Base-by-base conservation (phyloP, 192 early-diverging fungal species). In the Coemansia sp. region DNA sequence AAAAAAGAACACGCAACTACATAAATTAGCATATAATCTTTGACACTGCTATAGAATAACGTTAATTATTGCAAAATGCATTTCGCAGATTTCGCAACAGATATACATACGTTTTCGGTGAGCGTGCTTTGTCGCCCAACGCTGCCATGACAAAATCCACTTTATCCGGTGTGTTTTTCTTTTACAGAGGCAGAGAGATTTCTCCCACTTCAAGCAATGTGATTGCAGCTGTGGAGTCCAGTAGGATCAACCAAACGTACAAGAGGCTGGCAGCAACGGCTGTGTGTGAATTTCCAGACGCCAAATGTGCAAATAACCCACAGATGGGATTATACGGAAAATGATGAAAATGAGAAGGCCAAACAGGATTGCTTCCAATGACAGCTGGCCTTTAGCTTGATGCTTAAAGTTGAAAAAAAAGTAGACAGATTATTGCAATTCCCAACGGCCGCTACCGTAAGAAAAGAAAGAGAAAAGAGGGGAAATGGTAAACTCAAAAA, bases 51-150 rank as follows among this genome's bases (percentile, higher is more conserved):
- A 32, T 32, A 32, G 32, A 32, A 32, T 32, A 32, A 32, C 32
- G 32, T 32, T 32, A 32, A 32, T 32, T 32, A 32, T 32, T 32
- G 32, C 32, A 1, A 32, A 32, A 32, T 32, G 32, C 32, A 32
- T 32, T 32, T 32, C 32, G 15, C 26, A 43, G 15, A 58, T 8
- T 58, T 48, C 39, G 47, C 47, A 18, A 26, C 6, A 43, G 51
- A 32, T n/a, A 39, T 41, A 65, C 65, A 37, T 77, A 77, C 74
- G 69, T 16, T 60, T 75, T 80, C 32, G 70, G n/a, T 21, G 65
- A 45, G 61, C 69, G 73, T 18, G 61, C 61, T 41, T 68, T 75
- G 66, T 72, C 69, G 67, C 68, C 63, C 48, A 62, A 68, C 59
- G 67, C 58, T 41, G 73, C 64, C 78, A 80, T 74, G 63, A 37